phyloP scores from a whole-genome alignment of 192 early-diverging fungal species.

The Spizellomyces punctatus region DNA sequence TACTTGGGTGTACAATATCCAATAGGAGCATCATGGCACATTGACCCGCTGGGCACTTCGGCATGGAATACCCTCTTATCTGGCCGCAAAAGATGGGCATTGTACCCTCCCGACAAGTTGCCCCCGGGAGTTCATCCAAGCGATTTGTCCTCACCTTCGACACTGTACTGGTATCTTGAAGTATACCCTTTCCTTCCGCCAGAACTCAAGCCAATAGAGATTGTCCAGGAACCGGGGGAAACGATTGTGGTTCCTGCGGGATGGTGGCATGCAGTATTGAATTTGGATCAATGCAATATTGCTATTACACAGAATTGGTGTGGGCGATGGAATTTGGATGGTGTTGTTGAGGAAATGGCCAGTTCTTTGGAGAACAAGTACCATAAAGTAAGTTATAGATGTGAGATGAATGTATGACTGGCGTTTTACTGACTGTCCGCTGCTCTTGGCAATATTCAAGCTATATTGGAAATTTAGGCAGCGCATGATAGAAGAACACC shows the following conservation, averaged over 20 bases:
- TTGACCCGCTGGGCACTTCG: slow-evolving; percentile 27
- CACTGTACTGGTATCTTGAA: slow-evolving; percentile 38
- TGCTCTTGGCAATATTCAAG: neutral
- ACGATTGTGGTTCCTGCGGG: slow-evolving; percentile 41
- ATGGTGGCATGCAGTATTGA: slow-evolving; percentile 43
- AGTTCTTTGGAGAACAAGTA: neutral
- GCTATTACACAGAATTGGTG: slow-evolving; percentile 40
- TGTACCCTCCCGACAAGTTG: slow-evolving; percentile 32
- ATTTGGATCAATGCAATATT: slow-evolving; percentile 30
- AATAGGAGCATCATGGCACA: slow-evolving; percentile 37
- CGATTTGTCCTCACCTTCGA: neutral
- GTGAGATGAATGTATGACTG: neutral
- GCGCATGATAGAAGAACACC: neutral
- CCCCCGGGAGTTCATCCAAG: slow-evolving; percentile 26
- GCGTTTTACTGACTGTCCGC: neutral
- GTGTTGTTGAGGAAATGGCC: slow-evolving; percentile 17
- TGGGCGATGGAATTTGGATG: slow-evolving; percentile 18
- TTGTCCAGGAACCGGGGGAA: slow-evolving; percentile 37
- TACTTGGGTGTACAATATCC: neutral
- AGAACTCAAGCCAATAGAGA: slow-evolving; percentile 29
- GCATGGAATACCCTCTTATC: slow-evolving; percentile 25
- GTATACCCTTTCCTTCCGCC: slow-evolving; percentile 34
- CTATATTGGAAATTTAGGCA: neutral
- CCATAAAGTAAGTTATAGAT: neutral
- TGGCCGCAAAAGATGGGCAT: slow-evolving; percentile 29